Percentiles rank a stretch among this genome's conserved stretches.
Conservation (phyloP, 106 monocot genomes). For the Apostasia shenzhenica region DNA sequence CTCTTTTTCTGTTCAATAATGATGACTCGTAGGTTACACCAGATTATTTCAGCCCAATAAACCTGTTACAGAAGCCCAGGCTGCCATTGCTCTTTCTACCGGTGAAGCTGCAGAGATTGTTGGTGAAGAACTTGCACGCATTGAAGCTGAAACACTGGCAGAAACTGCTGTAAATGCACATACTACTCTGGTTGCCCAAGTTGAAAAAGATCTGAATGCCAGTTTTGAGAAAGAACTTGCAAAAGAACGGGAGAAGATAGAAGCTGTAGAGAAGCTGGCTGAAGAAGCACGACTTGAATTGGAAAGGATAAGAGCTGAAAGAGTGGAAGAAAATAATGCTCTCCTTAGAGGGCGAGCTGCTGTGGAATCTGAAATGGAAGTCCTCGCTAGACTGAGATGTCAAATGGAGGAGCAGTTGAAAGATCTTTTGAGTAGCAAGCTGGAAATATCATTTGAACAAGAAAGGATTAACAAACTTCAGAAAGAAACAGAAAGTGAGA, state of each 20-base stretch:
- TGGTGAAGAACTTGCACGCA: constrained; percentile 83
- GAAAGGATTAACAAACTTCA: constrained; percentile 64
- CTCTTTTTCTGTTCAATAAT: not conserved
- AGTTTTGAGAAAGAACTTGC: constrained; percentile 78
- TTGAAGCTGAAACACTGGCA: constrained; percentile 88
- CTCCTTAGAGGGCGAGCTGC: constrained; percentile 55
- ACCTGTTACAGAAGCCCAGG: constrained; percentile 95
- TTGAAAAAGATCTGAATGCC: constrained; percentile 88
- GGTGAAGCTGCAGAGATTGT: constrained; percentile 83
- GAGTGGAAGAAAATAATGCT: constrained; percentile 73
- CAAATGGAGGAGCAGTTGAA: constrained; percentile 83
- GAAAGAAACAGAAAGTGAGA: constrained; percentile 69
- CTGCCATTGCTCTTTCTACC: constrained; percentile 81
- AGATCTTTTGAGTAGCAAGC: constrained; percentile 51
- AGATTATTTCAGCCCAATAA: constrained; percentile 92
- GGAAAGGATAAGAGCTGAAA: constrained; percentile 61
- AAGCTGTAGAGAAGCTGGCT: constrained; percentile 76
- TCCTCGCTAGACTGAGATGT: constrained; percentile 65
- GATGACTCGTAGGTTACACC: constrained; percentile 59
- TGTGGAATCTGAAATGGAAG: constrained; percentile 92
- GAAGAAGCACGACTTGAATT: constrained; percentile 72
- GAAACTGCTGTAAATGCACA: constrained; percentile 88
- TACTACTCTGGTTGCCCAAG: constrained; percentile 73
- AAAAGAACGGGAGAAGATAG: constrained; percentile 73
- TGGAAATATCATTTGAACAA: constrained; percentile 69